Base-by-base conservation (phyloP, 2,329 filamentous ascomycete genomes). In the Venturia carpophila region DNA sequence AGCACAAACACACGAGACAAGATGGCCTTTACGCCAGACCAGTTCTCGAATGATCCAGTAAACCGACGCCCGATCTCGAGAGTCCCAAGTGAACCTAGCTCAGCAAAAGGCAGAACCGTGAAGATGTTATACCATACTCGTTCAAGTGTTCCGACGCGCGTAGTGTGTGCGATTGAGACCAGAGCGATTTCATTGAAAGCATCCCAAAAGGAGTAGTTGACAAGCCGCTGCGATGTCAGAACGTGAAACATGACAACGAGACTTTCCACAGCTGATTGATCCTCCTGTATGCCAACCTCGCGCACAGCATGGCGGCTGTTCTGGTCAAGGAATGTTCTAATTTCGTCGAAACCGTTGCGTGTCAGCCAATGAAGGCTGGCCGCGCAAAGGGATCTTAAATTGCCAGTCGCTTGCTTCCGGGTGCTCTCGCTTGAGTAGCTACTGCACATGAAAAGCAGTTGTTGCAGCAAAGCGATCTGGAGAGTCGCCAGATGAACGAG, bases 1-100 rank as follows among this genome's bases (percentile, higher is more conserved):
- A 80, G 68, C 17, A 75, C 72, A 55, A 86, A 76, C 1, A 80
- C 71, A 11, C 78, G 78, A 30, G 73, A 74, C 2, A 86, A 66
- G 17, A 86, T 68, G 21, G 68, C 69, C 64, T 79, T 79, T 7
- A 82, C 73, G 3, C 79, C 68, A 24, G 68, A 69, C 84, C 84
- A 87, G 58, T 82, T 80, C 24, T 82, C 80, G 56, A 73, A 68
- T 4, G 68, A 61, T 7, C 71, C 68, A n/a, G 71, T 71, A 37
- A 79, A 79, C 4, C 79, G 75, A 41, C 73, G 73, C 15, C 76
- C 76, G 30, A 73, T 70, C 2, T 73, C 72, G 24, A 79, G 73
- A 19, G 83, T 76, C 1, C 84, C 84, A 64, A 72, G 69, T 1
- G 71, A 66, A 68, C 85, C 80, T 27, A 87, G 72, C 66, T 84